Evolutionary conservation across 345 rosid species (phyloP), one percentile per base, ranked within the genome.

Genomic region (Sonneratia alba): DNA sequence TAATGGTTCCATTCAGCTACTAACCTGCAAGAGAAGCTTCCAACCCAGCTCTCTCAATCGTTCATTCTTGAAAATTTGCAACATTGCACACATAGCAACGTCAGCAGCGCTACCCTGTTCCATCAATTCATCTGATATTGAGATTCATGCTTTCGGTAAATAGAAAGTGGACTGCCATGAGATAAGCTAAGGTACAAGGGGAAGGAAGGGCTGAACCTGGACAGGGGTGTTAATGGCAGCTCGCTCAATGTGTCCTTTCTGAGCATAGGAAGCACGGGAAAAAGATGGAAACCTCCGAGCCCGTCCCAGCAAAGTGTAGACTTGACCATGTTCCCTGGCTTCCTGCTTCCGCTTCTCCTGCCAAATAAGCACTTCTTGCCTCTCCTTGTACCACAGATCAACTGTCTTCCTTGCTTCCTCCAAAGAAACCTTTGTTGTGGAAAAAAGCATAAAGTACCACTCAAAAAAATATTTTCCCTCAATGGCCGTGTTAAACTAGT

Each of bases 41-140:
- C 98, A 93, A 37, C 97, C 97, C 64, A 93, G 91, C 66, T 88
- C 87, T 76, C 84, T 82, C 72, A 93, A 78, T n/a, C 66, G 76
- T 57, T 68, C 69, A 74, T 93, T 89, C 68, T 65, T 82, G n/a
- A 88, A 79, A 85, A 93, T 91, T 80, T 87, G 87, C 74, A 93
- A 73, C 98, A 93, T 93, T 36, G 98, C 98, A 70, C 96, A 89
- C 95, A 89, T 93, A 63, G 98, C 98, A 72, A 93, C 97, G 77
- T 93, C 96, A 77, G 98, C 98, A 51, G 98, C 98, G 85, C 98
- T 93, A 71, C 98, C 98, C 97, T 93, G 92, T 72, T 63, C 14
- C 43, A 74, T 61, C 61, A 68, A 34, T 5, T 32, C 66, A 62
- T 62, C 38, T 62, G 32, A 62, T 27, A 13, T 38, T 34, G 66